Percentiles rank a stretch among this genome's conserved stretches.
phyloP scores from a whole-genome alignment of 345 rosid genomes.

The Erysimum cheiranthoides region DNA sequence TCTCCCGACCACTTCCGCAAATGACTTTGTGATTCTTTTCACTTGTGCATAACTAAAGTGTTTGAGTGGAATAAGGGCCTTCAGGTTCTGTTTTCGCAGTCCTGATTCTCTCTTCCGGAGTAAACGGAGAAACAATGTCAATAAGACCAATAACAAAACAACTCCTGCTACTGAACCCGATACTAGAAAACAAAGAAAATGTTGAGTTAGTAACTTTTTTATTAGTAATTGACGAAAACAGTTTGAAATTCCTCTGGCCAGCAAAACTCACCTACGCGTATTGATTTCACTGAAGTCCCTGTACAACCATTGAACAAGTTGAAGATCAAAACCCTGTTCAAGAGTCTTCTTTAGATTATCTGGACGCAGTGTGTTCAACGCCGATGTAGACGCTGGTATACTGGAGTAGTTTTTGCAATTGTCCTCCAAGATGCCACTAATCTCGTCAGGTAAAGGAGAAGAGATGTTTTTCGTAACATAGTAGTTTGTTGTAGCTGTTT shows the following conservation, averaged over 20 bases:
- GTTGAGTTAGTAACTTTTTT: not conserved
- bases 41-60: conserved; percentile 7
- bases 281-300: not conserved
- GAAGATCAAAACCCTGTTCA: conserved; percentile 38
- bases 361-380: not conserved
- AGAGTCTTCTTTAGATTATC: conserved; percentile 21
- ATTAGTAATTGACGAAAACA: not conserved
- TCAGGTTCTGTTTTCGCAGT: not conserved
- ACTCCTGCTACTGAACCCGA: not conserved
- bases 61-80: not conserved
- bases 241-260: not conserved
- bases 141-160: not conserved
- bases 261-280: not conserved
- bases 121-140: not conserved
- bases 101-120: not conserved
- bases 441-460: not conserved
- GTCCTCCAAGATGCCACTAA: not conserved
- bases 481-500: not conserved
- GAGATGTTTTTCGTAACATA: not conserved
- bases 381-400: conserved; percentile 11
- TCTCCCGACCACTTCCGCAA: not conserved
- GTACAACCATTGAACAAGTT: not conserved
- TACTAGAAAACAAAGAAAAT: not conserved
- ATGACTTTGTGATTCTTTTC: conserved; percentile 20
- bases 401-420: conserved; percentile 17